phyloP scores from a whole-genome alignment of 441 rosid genomes.

The Adansonia gregorii region DNA sequence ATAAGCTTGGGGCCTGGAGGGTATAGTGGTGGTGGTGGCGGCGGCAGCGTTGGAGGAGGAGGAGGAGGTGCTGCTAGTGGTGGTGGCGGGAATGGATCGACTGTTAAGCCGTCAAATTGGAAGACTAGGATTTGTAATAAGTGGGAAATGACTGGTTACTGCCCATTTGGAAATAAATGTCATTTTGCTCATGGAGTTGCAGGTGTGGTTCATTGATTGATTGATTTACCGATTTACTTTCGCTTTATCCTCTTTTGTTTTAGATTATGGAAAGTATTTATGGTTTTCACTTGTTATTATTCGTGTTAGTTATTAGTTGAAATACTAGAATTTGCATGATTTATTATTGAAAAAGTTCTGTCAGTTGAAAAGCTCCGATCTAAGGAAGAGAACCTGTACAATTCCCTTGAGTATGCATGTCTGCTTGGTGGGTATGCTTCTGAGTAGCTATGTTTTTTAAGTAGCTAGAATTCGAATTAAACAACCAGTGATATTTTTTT shows the following conservation, averaged over 20 bases:
- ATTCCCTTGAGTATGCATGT: neutral
- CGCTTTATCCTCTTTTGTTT: neutral
- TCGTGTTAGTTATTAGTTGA: slow-evolving; percentile 1
- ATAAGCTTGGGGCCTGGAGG: slow-evolving; percentile 93
- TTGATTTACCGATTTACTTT: neutral
- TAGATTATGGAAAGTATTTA: neutral
- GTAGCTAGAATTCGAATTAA: neutral
- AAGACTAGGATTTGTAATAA: slow-evolving; percentile 89
- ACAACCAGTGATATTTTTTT: neutral
- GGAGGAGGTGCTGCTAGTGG: slow-evolving; percentile 48
- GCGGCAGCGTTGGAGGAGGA: slow-evolving; percentile 24
- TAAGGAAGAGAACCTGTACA: neutral
- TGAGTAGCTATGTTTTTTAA: neutral
- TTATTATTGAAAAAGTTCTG: neutral
- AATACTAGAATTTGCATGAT: neutral
- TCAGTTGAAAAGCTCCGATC: slow-evolving; percentile 14
- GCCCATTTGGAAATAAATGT: slow-evolving; percentile 84
- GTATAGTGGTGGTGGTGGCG: slow-evolving; percentile 51
- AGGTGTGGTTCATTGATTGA: slow-evolving; percentile 47
- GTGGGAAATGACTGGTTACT: slow-evolving; percentile 83
- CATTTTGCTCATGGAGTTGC: slow-evolving; percentile 89
- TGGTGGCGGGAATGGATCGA: slow-evolving; percentile 40
- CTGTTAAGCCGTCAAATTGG: slow-evolving; percentile 77
- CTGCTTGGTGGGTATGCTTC: neutral
- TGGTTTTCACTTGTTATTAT: slow-evolving; percentile 1